Evolutionary conservation across 75 land plant genomes (phyloP).

Genomic region (Picea sitchensis): DNA sequence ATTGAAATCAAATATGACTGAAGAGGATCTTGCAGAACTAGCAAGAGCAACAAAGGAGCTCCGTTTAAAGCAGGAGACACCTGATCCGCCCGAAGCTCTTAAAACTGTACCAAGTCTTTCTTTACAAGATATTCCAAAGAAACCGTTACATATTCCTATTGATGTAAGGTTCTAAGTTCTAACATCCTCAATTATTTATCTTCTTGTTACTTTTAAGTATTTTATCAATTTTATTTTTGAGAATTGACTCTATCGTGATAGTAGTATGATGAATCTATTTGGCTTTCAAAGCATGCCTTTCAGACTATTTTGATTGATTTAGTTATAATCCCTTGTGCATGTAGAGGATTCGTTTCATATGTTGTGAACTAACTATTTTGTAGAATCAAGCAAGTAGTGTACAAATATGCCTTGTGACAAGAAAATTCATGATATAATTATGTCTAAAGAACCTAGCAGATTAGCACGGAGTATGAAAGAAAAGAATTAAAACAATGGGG

Average conservation of each 20-base stretch:
- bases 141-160: conserved; percentile 73
- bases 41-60: conserved; percentile 91
- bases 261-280: not conserved
- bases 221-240: not conserved
- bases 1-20: conserved; percentile 80
- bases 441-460: too few species aligned
- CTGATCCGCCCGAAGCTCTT: conserved; percentile 97
- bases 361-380: not conserved
- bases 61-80: conserved; percentile 91
- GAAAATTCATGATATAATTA: too few species aligned
- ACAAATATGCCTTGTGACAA: too few species aligned
- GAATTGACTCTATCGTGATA: not conserved
- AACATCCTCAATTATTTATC: not conserved
- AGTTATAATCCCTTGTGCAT: not conserved
- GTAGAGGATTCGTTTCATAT: not conserved
- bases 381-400: too few species aligned
- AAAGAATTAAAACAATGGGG: too few species aligned
- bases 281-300: not conserved
- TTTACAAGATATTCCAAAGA: conserved; percentile 83
- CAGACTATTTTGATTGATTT: not conserved
- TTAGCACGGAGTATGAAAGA: too few species aligned
- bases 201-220: not conserved
- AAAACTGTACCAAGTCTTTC: conserved; percentile 87
- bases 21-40: conserved; percentile 93
- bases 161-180: conserved; percentile 36